Evolutionary conservation across 2,329 filamentous ascomycete genomes (phyloP).

Genomic region (Calonectria ilicicola): DNA sequence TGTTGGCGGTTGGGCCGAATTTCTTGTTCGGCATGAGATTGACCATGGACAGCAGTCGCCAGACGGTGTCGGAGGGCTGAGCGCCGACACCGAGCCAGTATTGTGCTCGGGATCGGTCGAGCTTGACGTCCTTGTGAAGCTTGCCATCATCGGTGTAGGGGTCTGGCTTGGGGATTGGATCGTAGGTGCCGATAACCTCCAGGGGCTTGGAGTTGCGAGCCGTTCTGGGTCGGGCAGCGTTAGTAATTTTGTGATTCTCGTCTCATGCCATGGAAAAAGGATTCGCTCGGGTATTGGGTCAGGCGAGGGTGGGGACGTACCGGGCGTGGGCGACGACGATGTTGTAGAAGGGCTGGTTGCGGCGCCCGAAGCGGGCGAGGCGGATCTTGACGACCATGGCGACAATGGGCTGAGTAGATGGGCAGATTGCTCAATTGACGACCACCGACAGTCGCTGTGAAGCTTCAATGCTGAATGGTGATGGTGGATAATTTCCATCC

Average conservation of each 20-base stretch:
- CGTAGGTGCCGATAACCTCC: slow-evolving; percentile 89
- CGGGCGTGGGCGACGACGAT: slow-evolving; percentile 95
- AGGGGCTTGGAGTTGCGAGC: slow-evolving; percentile 89
- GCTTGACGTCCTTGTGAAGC: slow-evolving; percentile 89
- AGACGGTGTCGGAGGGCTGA: slow-evolving; percentile 90
- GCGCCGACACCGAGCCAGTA: slow-evolving; percentile 99
- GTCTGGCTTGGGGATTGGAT: slow-evolving; percentile 73
- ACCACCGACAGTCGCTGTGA: slow-evolving; percentile 19
- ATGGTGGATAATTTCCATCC: slow-evolving; percentile 46
- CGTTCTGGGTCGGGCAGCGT: slow-evolving; percentile 65
- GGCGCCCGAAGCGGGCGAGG: slow-evolving; percentile 91
- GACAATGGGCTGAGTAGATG: slow-evolving; percentile 19
- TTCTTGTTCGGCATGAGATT: slow-evolving; percentile 53
- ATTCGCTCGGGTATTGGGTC: not conserved
- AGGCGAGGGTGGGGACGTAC: slow-evolving; percentile 61
- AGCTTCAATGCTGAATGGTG: slow-evolving; percentile 24
- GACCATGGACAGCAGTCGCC: slow-evolving; percentile 88
- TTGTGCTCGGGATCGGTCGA: slow-evolving; percentile 83
- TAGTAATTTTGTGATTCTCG: not conserved
- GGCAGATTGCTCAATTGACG: slow-evolving; percentile 24
- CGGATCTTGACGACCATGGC: slow-evolving; percentile 93
- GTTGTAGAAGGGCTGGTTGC: slow-evolving; percentile 94
- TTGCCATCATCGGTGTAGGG: slow-evolving; percentile 72
- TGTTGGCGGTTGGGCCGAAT: slow-evolving; percentile 47
- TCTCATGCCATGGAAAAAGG: not conserved